Conservation (phyloP, 2,329 filamentous ascomycete genomes). For the Paecilomyces sp. region DNA sequence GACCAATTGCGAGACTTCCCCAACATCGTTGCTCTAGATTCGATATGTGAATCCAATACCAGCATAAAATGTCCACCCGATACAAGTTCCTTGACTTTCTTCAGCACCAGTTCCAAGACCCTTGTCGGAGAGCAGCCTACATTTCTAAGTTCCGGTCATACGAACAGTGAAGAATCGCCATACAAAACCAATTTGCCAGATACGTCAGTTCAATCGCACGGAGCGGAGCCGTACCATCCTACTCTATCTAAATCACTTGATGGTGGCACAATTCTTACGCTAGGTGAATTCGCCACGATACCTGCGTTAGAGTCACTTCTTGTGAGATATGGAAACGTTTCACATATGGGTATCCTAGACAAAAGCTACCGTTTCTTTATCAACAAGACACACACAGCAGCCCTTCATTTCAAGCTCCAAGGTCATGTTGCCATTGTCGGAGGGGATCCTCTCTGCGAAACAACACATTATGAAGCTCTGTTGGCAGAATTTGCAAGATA, state of each 20-base stretch:
- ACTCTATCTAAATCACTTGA: neutral
- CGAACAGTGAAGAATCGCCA: neutral
- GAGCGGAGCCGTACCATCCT: neutral
- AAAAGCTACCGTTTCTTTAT: constrained; percentile 35
- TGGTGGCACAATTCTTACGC: constrained; percentile 16
- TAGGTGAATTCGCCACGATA: constrained; percentile 25
- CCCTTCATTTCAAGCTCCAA: constrained; percentile 32
- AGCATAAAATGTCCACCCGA: neutral
- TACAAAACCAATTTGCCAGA: neutral
- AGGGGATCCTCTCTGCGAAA: constrained; percentile 32
- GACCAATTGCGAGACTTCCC: neutral
- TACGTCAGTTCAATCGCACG: neutral
- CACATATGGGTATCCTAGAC: constrained; percentile 39
- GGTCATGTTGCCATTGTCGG: constrained; percentile 31
- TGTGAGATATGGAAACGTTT: constrained; percentile 28
- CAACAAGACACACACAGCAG: constrained; percentile 25
- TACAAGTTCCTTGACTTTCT: neutral
- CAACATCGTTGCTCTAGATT: neutral
- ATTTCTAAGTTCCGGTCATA: too few relatives aligned
- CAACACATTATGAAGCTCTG: constrained; percentile 15
- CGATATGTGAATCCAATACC: neutral
- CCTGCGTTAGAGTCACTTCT: constrained; percentile 23
- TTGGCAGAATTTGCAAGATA: constrained; percentile 30
- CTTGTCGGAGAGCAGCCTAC: neutral
- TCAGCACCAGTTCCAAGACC: neutral